Base-by-base conservation (phyloP, 2,329 filamentous ascomycete genomes). In the Clonostachys byssicola region DNA sequence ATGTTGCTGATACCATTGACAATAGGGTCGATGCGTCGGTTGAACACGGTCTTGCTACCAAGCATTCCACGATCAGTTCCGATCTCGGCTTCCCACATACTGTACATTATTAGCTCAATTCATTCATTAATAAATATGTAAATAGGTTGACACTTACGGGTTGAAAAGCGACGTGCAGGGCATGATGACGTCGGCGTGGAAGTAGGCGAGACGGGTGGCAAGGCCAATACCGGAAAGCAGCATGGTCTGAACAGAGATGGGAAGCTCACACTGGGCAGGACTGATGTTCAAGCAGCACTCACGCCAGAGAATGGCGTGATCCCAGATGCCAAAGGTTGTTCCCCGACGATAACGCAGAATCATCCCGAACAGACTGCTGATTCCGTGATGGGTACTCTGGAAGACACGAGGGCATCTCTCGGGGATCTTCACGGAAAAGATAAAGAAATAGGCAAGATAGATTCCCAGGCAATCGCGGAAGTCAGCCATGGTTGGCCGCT, bases 1-100 rank as follows among this genome's bases (percentile, higher is more conserved):
- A 82, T 83, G 56, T 85, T 78, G 43, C 75, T 76, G 52, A 85
- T 83, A 44, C 81, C 81, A 55, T 85, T 85, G 52, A 84, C 80
- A 35, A 85, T 79, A 2, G 81, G 81, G 52, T 84, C 80, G 40
- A 85, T 77, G 57, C 83, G 83, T 45, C 79, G 72, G 42, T 66
- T 67, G 66, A 82, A 83, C 9, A 70, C 67, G 49, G 79, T 80
- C 50, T 77, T 73, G 55, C 80, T 78, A 47, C 77, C 73, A 39
- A 82, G 68, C 14, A 68, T 67, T 16, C 80, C 80, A 53, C 81
- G 73, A 47, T 73, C 72, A 12, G 77, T 82, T 38, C 80, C 80
- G 23, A 83, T 77, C 54, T 84, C 80, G 5, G 77, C 70, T 54
- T 84, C 80, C 80, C 80, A 84, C 44, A 77, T 78, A 2, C 54